phyloP scores from a whole-genome alignment of 345 rosid species.

The Kandelia obovata region DNA sequence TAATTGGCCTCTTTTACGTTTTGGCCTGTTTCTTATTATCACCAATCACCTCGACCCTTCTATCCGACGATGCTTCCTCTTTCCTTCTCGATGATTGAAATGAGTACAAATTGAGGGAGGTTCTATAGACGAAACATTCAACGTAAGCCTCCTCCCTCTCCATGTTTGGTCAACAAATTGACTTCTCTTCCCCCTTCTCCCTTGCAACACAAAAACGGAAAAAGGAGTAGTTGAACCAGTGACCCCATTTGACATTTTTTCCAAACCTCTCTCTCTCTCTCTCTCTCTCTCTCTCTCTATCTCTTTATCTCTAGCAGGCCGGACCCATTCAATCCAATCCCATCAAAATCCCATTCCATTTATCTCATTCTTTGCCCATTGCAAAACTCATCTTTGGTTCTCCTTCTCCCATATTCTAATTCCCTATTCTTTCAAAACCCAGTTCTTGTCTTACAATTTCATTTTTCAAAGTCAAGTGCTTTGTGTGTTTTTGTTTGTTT shows the following conservation, averaged over 20 bases:
- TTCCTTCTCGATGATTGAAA: background rate
- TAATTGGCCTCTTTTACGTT: too few species aligned
- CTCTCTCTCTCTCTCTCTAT: background rate
- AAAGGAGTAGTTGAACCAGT: constrained; percentile 4
- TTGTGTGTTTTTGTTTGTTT: too few species aligned
- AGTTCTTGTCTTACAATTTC: too few species aligned
- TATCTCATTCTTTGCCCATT: background rate
- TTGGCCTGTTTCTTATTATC: too few species aligned
- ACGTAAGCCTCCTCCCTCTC: too few species aligned
- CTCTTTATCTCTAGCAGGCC: background rate
- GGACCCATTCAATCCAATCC: background rate
- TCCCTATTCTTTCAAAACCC: background rate
- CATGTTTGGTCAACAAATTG: background rate
- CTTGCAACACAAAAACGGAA: too few species aligned
- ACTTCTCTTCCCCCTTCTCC: background rate
- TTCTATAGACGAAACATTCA: background rate
- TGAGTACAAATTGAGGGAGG: background rate
- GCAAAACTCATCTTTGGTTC: background rate
- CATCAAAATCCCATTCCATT: too few species aligned
- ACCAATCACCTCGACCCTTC: background rate
- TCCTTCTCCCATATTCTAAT: background rate
- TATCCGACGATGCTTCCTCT: constrained; percentile 3
- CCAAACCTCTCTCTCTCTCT: too few species aligned
- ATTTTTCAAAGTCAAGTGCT: too few species aligned
- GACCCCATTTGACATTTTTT: constrained; percentile 9